Conservation (phyloP, 306 rosid genomes). For the Glycine latifolia region DNA sequence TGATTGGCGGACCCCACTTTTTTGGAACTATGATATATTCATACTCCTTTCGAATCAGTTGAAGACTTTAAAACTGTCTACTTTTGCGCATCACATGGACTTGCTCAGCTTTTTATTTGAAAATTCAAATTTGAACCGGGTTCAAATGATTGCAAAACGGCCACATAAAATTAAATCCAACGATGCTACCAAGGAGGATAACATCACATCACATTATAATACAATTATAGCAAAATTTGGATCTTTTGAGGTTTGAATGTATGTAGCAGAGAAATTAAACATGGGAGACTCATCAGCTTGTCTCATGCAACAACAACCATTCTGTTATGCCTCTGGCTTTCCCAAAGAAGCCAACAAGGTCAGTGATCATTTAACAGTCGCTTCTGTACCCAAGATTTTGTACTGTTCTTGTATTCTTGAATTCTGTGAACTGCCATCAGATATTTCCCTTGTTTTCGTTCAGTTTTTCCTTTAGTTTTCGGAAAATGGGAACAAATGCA, state of each 20-base stretch:
- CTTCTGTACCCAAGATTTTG: constrained; percentile 1
- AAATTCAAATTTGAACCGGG: constrained; percentile 76
- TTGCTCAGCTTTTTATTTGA: constrained; percentile 49
- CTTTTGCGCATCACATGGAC: constrained; percentile 53
- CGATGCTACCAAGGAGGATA: constrained; percentile 17
- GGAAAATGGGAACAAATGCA: not conserved
- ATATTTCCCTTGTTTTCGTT: not conserved
- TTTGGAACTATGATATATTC: not conserved
- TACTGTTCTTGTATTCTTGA: constrained; percentile 12
- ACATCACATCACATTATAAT: not conserved
- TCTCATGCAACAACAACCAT: constrained; percentile 87
- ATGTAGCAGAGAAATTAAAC: constrained; percentile 25
- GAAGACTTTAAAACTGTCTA: not conserved
- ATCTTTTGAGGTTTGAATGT: constrained; percentile 48
- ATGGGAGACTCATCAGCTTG: constrained; percentile 88
- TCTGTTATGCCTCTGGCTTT: constrained; percentile 82
- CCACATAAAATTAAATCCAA: constrained; percentile 31
- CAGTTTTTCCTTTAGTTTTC: not conserved
- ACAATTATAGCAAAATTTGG: constrained; percentile 51
- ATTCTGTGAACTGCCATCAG: not conserved
- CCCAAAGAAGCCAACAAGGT: constrained; percentile 85
- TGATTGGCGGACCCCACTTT: not conserved
- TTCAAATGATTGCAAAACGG: constrained; percentile 41
- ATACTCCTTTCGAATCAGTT: constrained; percentile 12
- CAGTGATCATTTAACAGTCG: constrained; percentile 39